Evolutionary conservation across 1,284 basidiomycete genomes (phyloP).

Genomic region (Phellopilus nigrolimitatus): DNA sequence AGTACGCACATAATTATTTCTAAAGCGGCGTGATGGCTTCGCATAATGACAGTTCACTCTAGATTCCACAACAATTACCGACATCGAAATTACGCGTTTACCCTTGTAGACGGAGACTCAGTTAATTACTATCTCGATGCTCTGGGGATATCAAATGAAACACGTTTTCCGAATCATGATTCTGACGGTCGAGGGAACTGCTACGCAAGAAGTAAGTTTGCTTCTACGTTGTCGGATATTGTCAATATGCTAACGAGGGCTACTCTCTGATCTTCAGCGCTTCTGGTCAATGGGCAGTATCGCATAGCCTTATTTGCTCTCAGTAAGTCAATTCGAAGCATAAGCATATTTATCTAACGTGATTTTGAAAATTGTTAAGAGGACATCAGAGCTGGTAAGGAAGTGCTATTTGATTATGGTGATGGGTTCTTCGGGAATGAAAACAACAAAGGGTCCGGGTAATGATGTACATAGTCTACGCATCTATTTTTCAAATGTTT

Average conservation of each 20-base stretch:
- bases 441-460: not conserved
- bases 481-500: too few relatives aligned
- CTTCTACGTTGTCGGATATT: not conserved
- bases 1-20: not conserved
- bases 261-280: not conserved
- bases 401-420: constrained; percentile 13
- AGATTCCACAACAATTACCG: constrained; percentile 8
- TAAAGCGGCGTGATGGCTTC: not conserved
- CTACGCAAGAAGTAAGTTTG: not conserved
- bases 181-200: constrained; percentile 2
- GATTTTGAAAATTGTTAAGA: not conserved
- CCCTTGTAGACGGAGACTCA: not conserved
- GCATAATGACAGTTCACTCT: not conserved
- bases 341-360: not conserved
- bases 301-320: constrained; percentile 1
- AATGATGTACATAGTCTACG: too few relatives aligned
- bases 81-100: constrained; percentile 8
- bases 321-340: not conserved
- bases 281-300: constrained; percentile 3
- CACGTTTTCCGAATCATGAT: constrained; percentile 14
- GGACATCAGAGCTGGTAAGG: not conserved
- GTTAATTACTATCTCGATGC: constrained; percentile 1
- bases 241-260: not conserved
- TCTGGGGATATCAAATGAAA: constrained; percentile 4
- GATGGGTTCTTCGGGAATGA: not conserved